phyloP scores from a whole-genome alignment of 345 rosid genomes.

The Nephelium lappaceum region DNA sequence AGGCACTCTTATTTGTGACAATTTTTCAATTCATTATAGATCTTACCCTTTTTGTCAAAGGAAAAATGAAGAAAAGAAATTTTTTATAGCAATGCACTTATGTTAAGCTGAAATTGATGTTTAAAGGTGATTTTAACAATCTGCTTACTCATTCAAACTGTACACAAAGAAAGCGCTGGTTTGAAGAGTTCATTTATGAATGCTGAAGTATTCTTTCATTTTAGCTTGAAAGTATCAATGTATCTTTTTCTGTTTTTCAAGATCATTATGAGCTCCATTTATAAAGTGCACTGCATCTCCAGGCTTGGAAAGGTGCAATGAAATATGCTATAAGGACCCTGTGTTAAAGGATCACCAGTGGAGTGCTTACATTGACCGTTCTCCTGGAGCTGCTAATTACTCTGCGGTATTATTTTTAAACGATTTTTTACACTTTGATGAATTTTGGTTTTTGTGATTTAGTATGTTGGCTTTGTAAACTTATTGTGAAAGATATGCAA shows the following conservation, averaged over 20 bases:
- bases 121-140: not conserved
- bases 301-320: slow-evolving; percentile 81
- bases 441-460: not conserved
- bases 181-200: slow-evolving; percentile 7
- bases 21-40: too few relatives aligned
- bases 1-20: not conserved
- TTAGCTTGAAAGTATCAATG: not conserved
- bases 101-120: not conserved
- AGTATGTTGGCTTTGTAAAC: not conserved
- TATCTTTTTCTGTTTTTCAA: slow-evolving; percentile 12
- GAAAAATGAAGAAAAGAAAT: not conserved
- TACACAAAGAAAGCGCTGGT: not conserved
- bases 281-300: slow-evolving; percentile 30
- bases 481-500: not conserved
- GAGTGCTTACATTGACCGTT: slow-evolving; percentile 92
- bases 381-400: slow-evolving; percentile 81
- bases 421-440: not conserved
- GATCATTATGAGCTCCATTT: not conserved
- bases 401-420: slow-evolving; percentile 58
- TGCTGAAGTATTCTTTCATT: not conserved
- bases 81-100: not conserved
- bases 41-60: too few relatives aligned
- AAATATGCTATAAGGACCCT: slow-evolving; percentile 96
- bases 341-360: slow-evolving; percentile 87
- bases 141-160: not conserved